Conservation (phyloP, 495 filamentous ascomycete species). For the Apodospora peruviana region DNA sequence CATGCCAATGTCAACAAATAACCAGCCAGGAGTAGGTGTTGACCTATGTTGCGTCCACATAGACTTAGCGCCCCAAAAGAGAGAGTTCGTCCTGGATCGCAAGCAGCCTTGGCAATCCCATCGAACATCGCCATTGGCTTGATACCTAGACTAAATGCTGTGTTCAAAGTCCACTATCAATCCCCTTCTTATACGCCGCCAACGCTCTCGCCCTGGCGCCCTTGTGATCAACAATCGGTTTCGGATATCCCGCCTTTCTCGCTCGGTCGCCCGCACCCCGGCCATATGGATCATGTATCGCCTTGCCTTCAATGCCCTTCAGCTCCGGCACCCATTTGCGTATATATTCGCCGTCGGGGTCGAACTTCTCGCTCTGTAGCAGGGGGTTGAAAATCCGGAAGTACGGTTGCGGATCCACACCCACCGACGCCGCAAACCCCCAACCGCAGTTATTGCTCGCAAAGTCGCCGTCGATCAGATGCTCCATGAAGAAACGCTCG, state of each 20-base stretch:
- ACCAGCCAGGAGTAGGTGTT: no score
- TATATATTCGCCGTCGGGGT: constrained; percentile 63
- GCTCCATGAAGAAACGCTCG: constrained; percentile 83
- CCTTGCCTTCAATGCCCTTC: constrained; percentile 47
- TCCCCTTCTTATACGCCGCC: constrained; percentile 60
- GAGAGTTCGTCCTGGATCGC: no score
- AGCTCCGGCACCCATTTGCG: constrained; percentile 69
- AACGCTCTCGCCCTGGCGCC: constrained; percentile 59
- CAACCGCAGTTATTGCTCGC: constrained; percentile 89
- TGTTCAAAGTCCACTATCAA: constrained; percentile 13
- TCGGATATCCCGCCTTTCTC: constrained; percentile 66
- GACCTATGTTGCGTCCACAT: no score
- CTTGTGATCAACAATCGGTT: constrained; percentile 69
- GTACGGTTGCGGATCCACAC: constrained; percentile 88
- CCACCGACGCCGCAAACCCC: constrained; percentile 76
- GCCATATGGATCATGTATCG: constrained; percentile 71
- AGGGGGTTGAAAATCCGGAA: constrained; percentile 89
- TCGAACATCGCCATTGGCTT: no score
- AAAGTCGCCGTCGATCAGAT: constrained; percentile 88
- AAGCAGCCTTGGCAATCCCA: no score
- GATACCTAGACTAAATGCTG: no score
- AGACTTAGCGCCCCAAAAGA: no score
- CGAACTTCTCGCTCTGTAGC: constrained; percentile 81
- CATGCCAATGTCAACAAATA: no score
- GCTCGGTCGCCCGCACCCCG: constrained; percentile 55